A percentile compares a stretch with the other conserved stretches of the same genome.
Evolutionary conservation across 306 rosid species (phyloP).

Genomic region (Myrica gale): DNA sequence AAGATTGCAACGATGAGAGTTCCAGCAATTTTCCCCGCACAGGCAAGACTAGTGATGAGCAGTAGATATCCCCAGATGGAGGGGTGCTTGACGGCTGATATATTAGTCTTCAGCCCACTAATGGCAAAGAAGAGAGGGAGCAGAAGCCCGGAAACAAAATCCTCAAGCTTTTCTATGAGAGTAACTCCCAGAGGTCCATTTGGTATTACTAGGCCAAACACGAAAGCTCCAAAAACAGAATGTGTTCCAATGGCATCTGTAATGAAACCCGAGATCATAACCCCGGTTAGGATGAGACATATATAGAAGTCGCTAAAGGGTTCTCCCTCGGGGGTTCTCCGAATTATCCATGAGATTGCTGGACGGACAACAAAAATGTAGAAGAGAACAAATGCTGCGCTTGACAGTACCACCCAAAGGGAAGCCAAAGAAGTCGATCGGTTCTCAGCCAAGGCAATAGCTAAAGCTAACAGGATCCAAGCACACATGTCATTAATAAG

Average conservation of each 20-base stretch:
- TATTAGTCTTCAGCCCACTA: slow-evolving; percentile 77
- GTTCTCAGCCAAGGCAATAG: slow-evolving; percentile 72
- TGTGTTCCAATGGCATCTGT: slow-evolving; percentile 96
- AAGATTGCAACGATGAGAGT: slow-evolving; percentile 52
- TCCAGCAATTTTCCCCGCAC: slow-evolving; percentile 70
- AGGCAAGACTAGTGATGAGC: slow-evolving; percentile 54
- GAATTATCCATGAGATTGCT: slow-evolving; percentile 51
- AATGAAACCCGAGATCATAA: slow-evolving; percentile 79
- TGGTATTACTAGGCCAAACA: slow-evolving; percentile 84
- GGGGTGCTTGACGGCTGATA: slow-evolving; percentile 31
- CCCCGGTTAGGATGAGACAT: slow-evolving; percentile 78
- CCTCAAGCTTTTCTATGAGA: slow-evolving; percentile 92
- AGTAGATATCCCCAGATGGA: slow-evolving; percentile 55
- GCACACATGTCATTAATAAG: slow-evolving; percentile 79
- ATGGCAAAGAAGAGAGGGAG: slow-evolving; percentile 90
- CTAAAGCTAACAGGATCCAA: slow-evolving; percentile 77
- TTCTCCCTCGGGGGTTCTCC: slow-evolving; percentile 87
- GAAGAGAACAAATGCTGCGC: slow-evolving; percentile 53
- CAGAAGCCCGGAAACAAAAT: slow-evolving; percentile 86
- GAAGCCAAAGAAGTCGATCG: slow-evolving; percentile 51
- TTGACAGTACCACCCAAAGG: slow-evolving; percentile 71
- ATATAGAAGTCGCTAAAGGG: slow-evolving; percentile 61
- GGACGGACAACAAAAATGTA: slow-evolving; percentile 62
- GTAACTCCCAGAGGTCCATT: slow-evolving; percentile 80
- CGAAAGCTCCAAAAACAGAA: slow-evolving; percentile 88